A percentile compares a stretch with the other conserved stretches of the same genome.
Conservation (phyloP, 75 land plant genomes). For the Selaginella tamariscina region DNA sequence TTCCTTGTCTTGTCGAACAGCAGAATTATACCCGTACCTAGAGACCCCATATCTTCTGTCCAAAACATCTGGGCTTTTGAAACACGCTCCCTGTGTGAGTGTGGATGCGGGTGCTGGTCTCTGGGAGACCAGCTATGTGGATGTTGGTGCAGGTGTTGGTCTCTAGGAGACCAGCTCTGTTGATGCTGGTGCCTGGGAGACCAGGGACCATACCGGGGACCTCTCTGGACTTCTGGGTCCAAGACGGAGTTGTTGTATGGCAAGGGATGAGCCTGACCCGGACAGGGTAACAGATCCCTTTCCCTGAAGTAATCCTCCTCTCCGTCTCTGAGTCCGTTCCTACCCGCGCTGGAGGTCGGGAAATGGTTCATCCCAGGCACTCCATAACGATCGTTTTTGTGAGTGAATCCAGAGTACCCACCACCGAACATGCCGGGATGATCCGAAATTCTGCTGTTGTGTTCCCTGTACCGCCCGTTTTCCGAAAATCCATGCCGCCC, state of each 20-base stretch:
- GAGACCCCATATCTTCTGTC: conserved; percentile 19
- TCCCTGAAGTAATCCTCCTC: conserved; percentile 14
- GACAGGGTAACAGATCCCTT: not conserved
- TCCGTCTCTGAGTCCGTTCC: conserved; percentile 20
- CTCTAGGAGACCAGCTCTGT: no score
- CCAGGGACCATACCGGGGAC: not conserved
- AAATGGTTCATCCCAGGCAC: conserved; percentile 14
- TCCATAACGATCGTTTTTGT: conserved; percentile 14
- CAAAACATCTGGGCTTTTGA: conserved; percentile 24
- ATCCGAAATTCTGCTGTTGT: conserved; percentile 12
- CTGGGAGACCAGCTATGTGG: no score
- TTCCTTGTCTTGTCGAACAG: conserved; percentile 14
- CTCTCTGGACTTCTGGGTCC: not conserved
- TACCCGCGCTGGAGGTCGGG: conserved; percentile 11
- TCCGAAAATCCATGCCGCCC: conserved; percentile 21
- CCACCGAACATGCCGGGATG: conserved; percentile 13
- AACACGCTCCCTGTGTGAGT: not conserved
- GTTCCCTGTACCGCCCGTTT: conserved; percentile 18
- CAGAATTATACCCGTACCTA: conserved; percentile 18
- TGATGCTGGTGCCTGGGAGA: no score
- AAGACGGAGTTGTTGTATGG: not conserved
- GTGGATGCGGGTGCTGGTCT: not conserved
- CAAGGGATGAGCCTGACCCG: not conserved
- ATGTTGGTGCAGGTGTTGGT: no score
- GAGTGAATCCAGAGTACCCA: conserved; percentile 8